Evolutionary conservation across 805 yeast genomes (phyloP).

Genomic region (Candida silvatica): DNA sequence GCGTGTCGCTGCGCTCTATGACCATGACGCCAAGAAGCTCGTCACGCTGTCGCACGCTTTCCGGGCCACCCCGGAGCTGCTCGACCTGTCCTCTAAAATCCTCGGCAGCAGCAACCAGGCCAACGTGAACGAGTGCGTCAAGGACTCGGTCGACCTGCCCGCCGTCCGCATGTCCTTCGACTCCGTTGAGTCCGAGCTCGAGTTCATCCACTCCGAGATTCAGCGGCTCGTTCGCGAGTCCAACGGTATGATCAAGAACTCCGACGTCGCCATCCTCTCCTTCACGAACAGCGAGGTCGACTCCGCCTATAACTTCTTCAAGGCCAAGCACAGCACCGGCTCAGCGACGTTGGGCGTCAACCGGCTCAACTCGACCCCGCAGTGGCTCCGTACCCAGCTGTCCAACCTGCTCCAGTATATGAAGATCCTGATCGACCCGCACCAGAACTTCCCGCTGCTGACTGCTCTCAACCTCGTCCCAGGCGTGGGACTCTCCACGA

Average conservation of each 20-base stretch:
- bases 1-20: conserved; percentile 9
- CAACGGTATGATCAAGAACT: conserved; percentile 31
- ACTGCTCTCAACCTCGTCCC: conserved; percentile 16
- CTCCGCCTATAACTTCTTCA: conserved; percentile 28
- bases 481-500: conserved; percentile 14
- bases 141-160: conserved; percentile 10
- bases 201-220: conserved; percentile 38
- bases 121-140: conserved; percentile 12
- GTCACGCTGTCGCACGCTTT: conserved; percentile 43
- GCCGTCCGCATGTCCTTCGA: conserved; percentile 21
- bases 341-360: conserved; percentile 32
- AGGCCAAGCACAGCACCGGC: conserved; percentile 6
- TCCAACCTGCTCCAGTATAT: conserved; percentile 41
- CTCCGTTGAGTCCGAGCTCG: conserved; percentile 28
- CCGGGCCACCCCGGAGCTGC: conserved; percentile 51
- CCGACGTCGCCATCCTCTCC: conserved; percentile 46
- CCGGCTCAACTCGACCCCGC: conserved; percentile 37
- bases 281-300: conserved; percentile 43
- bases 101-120: conserved; percentile 9
- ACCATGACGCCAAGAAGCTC: conserved; percentile 17
- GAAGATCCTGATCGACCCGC: conserved; percentile 29
- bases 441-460: conserved; percentile 18
- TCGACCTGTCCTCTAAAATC: conserved; percentile 31
- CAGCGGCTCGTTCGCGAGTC: conserved; percentile 30
- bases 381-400: conserved; percentile 40